These are phyloP conservation scores for Daedaleopsis sinensis DNA, from an alignment of 768 basidiomycete genomes.

Conservation along the genomic window DNA sequence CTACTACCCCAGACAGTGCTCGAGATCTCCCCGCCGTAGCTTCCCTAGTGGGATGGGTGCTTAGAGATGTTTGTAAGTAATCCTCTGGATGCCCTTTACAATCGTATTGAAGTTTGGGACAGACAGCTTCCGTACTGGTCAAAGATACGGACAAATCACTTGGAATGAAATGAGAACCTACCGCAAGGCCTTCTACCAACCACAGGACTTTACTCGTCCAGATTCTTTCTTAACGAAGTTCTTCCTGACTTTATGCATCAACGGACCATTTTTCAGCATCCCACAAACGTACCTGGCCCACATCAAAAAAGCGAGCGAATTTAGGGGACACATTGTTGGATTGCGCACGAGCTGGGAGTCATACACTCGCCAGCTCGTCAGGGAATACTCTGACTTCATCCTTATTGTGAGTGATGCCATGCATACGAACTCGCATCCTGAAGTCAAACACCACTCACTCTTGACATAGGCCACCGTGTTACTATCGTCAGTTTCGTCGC, in stretches of 20 bases:
- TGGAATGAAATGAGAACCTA: conserved; percentile 30
- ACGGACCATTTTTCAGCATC: conserved; percentile 53
- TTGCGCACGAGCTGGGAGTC: conserved; percentile 53
- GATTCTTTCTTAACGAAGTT: conserved; percentile 25
- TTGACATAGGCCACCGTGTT: conserved; percentile 50
- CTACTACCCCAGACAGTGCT: too few species aligned
- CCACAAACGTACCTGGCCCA: conserved; percentile 54
- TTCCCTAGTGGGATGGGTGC: conserved; percentile 51
- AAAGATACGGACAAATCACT: conserved; percentile 47
- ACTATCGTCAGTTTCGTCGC: conserved; percentile 44
- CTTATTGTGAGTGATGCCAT: conserved; percentile 46
- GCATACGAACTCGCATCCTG: not conserved
- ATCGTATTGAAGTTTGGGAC: not conserved
- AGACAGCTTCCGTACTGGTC: conserved; percentile 49
- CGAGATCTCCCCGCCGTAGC: conserved; percentile 38
- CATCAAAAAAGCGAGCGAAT: conserved; percentile 50
- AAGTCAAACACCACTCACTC: not conserved
- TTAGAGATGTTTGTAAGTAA: conserved; percentile 48
- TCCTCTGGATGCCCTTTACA: not conserved
- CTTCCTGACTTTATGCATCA: conserved; percentile 42
- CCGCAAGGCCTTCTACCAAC: conserved; percentile 11
- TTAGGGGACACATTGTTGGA: conserved; percentile 49
- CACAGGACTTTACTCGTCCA: conserved; percentile 1
- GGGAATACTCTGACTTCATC: conserved; percentile 59
- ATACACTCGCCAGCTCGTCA: conserved; percentile 52